A percentile compares a stretch with the other conserved stretches of the same genome.
Conservation (phyloP, 2,329 filamentous ascomycete species). For the Penicillium sumatraense region DNA sequence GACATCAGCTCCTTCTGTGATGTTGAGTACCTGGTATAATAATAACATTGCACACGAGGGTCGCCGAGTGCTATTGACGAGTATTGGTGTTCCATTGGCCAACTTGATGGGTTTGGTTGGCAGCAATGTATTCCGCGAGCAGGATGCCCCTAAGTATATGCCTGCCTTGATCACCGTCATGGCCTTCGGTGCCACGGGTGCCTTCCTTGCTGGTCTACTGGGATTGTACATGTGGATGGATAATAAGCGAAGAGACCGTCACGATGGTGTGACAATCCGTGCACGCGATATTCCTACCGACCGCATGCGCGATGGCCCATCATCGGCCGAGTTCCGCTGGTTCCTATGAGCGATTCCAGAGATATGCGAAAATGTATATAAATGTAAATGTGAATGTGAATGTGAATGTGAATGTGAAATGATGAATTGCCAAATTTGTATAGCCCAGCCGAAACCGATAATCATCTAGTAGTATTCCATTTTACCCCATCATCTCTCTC, state of each 20-base stretch:
- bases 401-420: neutral
- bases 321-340: conserved; percentile 61
- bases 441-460: conserved; percentile 1
- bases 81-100: conserved; percentile 73
- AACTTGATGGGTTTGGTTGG: conserved; percentile 76
- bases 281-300: conserved; percentile 64
- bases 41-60: conserved; percentile 82
- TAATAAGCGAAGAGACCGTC: conserved; percentile 63
- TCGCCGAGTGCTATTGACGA: conserved; percentile 70
- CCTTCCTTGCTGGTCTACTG: conserved; percentile 58
- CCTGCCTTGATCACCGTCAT: conserved; percentile 66
- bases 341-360: conserved; percentile 44
- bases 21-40: conserved; percentile 73
- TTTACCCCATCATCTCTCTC: neutral
- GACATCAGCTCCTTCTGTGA: conserved; percentile 73
- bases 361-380: neutral
- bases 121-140: conserved; percentile 68
- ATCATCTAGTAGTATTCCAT: too few species aligned
- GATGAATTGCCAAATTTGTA: neutral
- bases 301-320: conserved; percentile 59
- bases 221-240: conserved; percentile 69
- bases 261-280: conserved; percentile 59
- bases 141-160: conserved; percentile 69
- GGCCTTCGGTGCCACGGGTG: conserved; percentile 60
- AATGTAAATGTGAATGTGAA: too few species aligned